phyloP scores from a whole-genome alignment of 331 rosid species.

The Quercus lobata region DNA sequence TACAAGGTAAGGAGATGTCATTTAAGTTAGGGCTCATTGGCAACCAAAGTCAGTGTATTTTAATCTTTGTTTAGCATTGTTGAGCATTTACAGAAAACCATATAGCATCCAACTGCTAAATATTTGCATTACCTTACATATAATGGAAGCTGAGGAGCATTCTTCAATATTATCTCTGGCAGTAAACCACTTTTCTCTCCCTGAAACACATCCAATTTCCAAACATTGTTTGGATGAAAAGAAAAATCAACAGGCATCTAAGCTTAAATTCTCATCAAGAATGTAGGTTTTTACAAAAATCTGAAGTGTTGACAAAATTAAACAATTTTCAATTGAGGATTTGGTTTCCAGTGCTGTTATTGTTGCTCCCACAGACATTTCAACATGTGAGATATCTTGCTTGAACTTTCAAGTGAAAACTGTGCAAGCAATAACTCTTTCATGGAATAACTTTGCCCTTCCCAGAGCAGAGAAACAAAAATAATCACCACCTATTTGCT shows the following conservation, averaged over 20 bases:
- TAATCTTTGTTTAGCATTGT: constrained; percentile 12
- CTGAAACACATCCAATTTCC: constrained; percentile 36
- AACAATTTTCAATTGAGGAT: not conserved
- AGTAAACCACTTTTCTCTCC: constrained; percentile 33
- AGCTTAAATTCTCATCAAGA: not conserved
- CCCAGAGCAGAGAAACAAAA: not conserved
- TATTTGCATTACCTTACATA: constrained; percentile 38
- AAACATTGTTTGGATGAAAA: constrained; percentile 5
- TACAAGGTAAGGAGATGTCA: not conserved
- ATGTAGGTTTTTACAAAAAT: constrained; percentile 11
- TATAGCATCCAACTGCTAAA: not conserved
- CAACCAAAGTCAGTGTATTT: constrained; percentile 14
- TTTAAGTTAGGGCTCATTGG: not conserved
- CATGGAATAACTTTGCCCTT: not conserved
- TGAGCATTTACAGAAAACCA: constrained; percentile 1
- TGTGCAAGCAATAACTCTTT: not conserved
- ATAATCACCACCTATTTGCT: not conserved
- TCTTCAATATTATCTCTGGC: constrained; percentile 33
- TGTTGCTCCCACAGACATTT: not conserved
- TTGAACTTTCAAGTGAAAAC: not conserved
- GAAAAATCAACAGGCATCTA: not conserved
- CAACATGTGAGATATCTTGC: not conserved
- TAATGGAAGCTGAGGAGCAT: constrained; percentile 46
- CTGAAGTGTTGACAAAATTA: not conserved
- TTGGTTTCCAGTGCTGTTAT: not conserved